Conservation (phyloP, 179 eudicot genomes). For the Silene coronaria region DNA sequence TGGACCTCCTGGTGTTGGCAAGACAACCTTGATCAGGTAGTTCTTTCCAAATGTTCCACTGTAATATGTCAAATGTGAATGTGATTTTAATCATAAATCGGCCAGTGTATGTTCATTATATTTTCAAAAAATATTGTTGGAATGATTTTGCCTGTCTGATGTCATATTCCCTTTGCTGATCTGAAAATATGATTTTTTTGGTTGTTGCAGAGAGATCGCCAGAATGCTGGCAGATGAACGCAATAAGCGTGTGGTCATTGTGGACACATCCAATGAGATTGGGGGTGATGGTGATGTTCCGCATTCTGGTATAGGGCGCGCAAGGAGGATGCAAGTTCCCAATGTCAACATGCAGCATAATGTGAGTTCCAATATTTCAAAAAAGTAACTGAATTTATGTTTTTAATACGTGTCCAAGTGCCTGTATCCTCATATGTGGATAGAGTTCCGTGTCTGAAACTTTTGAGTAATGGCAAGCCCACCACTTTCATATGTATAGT, state of each 20-base stretch:
- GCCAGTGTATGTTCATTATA: background rate
- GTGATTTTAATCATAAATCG: background rate
- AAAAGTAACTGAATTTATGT: too few relatives aligned
- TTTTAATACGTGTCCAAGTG: too few relatives aligned
- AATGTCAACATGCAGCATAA: constrained; percentile 93
- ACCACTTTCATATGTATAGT: too few relatives aligned
- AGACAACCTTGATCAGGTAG: constrained; percentile 95
- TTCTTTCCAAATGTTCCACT: constrained; percentile 12
- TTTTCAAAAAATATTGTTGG: background rate
- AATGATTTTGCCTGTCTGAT: background rate
- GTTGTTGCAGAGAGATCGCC: constrained; percentile 65
- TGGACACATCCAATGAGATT: constrained; percentile 96
- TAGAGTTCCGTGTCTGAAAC: too few relatives aligned
- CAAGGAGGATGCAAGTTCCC: constrained; percentile 99
- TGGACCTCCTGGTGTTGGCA: constrained; percentile 99
- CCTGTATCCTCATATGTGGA: too few relatives aligned
- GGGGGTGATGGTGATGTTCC: constrained; percentile 99
- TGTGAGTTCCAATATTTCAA: constrained; percentile 39
- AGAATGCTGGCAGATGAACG: constrained; percentile 91
- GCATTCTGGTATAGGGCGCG: constrained; percentile 92
- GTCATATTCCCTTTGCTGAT: constrained; percentile 9
- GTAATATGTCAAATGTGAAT: background rate
- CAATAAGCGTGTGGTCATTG: constrained; percentile 81
- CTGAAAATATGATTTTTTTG: background rate
- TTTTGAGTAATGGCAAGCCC: too few relatives aligned